These are phyloP conservation scores for Mortierella sp. DNA, from an alignment of 371 early-diverging fungal genomes.

Conservation along the genomic window DNA sequence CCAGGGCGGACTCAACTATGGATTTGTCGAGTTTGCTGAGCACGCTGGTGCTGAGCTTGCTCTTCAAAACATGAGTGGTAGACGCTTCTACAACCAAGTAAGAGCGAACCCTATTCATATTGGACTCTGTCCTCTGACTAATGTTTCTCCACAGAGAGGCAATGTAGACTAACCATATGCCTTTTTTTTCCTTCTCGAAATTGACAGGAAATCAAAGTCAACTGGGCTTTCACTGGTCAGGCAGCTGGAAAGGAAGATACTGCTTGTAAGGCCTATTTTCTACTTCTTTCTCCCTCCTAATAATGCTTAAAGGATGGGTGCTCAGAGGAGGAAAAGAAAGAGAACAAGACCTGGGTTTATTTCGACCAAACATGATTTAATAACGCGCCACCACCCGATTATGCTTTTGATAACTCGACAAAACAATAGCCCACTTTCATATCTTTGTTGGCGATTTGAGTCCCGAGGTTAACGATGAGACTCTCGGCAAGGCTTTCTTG, in stretches of 20 bases:
- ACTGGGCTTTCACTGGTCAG: conserved; percentile 82
- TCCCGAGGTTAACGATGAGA: conserved; percentile 79
- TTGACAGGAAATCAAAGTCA: conserved; percentile 82
- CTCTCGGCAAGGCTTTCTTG: conserved; percentile 76
- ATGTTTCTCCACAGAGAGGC: background rate
- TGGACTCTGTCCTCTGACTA: background rate
- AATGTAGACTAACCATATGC: conserved; percentile 1
- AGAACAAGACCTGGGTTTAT: background rate
- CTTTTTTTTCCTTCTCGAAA: background rate
- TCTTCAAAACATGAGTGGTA: conserved; percentile 80
- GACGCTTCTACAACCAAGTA: conserved; percentile 71
- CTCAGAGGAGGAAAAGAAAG: too few relatives aligned
- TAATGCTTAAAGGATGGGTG: background rate
- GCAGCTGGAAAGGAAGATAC: conserved; percentile 69
- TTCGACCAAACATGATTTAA: background rate
- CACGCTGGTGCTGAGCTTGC: conserved; percentile 81
- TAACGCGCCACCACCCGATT: background rate
- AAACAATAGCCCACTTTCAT: conserved; percentile 72
- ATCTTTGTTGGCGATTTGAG: conserved; percentile 89
- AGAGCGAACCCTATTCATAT: background rate
- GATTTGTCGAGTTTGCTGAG: conserved; percentile 89
- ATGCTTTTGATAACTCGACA: background rate
- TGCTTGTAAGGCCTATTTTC: conserved; percentile 51
- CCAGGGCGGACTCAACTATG: conserved; percentile 80
- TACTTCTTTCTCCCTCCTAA: background rate